These are phyloP conservation scores for Aspergillus affinis DNA, from an alignment of 495 filamentous ascomycete genomes.

Conservation along the genomic window DNA sequence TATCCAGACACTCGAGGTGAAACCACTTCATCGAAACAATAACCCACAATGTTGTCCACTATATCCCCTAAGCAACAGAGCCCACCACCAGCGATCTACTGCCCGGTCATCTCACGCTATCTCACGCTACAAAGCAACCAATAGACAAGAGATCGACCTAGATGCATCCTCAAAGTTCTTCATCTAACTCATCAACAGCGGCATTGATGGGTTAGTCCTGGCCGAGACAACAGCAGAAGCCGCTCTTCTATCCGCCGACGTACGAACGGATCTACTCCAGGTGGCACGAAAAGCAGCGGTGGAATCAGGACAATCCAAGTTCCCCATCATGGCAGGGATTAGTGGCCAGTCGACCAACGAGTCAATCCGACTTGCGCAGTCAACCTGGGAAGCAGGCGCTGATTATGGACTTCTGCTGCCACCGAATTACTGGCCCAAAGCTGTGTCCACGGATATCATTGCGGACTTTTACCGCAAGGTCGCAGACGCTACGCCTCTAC, in stretches of 20 bases:
- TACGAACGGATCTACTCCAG: constrained; percentile 47
- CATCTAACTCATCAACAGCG: constrained; percentile 25
- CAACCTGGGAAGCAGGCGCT: constrained; percentile 52
- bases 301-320: constrained; percentile 19
- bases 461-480: constrained; percentile 57
- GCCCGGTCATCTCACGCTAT: no score
- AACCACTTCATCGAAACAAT: no score
- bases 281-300: constrained; percentile 50
- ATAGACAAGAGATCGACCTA: constrained; percentile 28
- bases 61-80: no score
- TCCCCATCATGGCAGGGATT: constrained; percentile 58
- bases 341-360: constrained; percentile 60
- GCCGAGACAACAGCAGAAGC: constrained; percentile 62
- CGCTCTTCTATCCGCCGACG: constrained; percentile 54
- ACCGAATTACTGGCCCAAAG: constrained; percentile 57
- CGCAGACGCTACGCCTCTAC: constrained; percentile 45
- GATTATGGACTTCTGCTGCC: constrained; percentile 58
- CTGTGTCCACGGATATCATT: constrained; percentile 55
- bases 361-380: constrained; percentile 63
- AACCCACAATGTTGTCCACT: no score
- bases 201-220: constrained; percentile 53
- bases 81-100: no score
- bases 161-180: constrained; percentile 39
- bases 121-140: no score
- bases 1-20: no score